Percentiles rank a stretch among this genome's conserved stretches.
phyloP scores from a whole-genome alignment of 805 yeast genomes.

The Lipomyces mesembrius region DNA sequence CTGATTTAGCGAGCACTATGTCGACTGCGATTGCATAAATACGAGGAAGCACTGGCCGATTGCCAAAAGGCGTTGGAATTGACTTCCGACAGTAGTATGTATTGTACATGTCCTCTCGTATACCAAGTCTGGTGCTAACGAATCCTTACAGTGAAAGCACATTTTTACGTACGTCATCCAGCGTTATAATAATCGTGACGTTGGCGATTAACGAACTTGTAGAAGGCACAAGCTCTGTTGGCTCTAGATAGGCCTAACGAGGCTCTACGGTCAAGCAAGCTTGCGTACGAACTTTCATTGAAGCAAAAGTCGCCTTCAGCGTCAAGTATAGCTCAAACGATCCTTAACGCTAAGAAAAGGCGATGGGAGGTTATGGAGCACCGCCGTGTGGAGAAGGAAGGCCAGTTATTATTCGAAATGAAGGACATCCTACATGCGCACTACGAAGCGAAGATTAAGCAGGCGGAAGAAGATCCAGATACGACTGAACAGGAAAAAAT shows the following conservation, averaged over 20 bases:
- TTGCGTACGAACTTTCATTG: slow-evolving; percentile 44
- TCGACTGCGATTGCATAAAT: slow-evolving; percentile 36
- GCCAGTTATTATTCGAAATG: slow-evolving; percentile 41
- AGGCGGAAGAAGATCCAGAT: slow-evolving; percentile 20
- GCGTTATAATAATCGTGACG: background rate
- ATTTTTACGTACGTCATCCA: slow-evolving; percentile 37
- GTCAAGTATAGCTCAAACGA: slow-evolving; percentile 38
- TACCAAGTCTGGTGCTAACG: slow-evolving; percentile 11
- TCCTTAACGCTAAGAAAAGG: slow-evolving; percentile 39
- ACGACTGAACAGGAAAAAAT: slow-evolving; percentile 31
- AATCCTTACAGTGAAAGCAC: slow-evolving; percentile 38
- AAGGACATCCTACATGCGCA: slow-evolving; percentile 35
- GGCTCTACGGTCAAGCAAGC: slow-evolving; percentile 39
- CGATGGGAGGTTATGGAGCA: slow-evolving; percentile 42
- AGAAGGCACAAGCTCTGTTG: slow-evolving; percentile 41
- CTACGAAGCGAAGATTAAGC: slow-evolving; percentile 18
- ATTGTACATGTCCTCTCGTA: background rate
- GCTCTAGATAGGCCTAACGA: slow-evolving; percentile 41
- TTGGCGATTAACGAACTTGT: background rate
- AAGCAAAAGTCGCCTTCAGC: slow-evolving; percentile 41
- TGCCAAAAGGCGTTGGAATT: slow-evolving; percentile 41
- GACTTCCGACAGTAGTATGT: slow-evolving; percentile 35
- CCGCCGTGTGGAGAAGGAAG: slow-evolving; percentile 35
- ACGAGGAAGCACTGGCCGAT: slow-evolving; percentile 41
- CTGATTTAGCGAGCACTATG: slow-evolving; percentile 40